Evolutionary conservation across 2,329 filamentous ascomycete species (phyloP), one percentile per base, ranked within the genome.

Genomic region (Monilinia aucupariae): DNA sequence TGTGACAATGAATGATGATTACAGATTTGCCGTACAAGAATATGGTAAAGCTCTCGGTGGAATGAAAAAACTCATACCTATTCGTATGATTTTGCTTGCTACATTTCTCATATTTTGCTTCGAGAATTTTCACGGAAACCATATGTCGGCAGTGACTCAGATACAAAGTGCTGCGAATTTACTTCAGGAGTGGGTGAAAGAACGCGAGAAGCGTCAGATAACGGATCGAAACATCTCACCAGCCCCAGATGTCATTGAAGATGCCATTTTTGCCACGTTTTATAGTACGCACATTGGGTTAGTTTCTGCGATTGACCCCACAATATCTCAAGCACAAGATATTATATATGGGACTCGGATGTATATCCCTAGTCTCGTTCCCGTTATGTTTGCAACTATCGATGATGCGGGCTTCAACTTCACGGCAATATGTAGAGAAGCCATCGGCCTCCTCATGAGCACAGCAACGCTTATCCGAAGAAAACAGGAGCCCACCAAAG

Each of bases 81-180:
- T 61, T 12, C 59, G 59, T 9, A 55, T 27, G 50, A 55, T 12
- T 55, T 48, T 61, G 15, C 17, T 61, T 27, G 50, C 59, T 8
- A 27, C 59, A 30, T 30, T 61, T 34, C 41, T 61, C 20, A 37
- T 61, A 25, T 61, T 55, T 34, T 55, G 39, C 6, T 61, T 61
- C 13, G 59, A 61, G 15, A 61, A 55, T 15, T 61, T 61, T 39
- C 59, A 55, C 10, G 59, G 59, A n/a, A 54, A 55, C 39, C 49
- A 34, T 30, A 37, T 27, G 20, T 45, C 59, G 15, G 59, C 49
- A 10, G 25, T 61, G 9, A 27, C 22, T 17, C 59, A 61, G 8
- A 37, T 61, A 9, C 59, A 61, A 37, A 54, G 59, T 34, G 59
- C 59, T 1, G 59, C 59, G 5, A 61, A 47, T 39, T 20, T 61